Evolutionary conservation across 2,329 filamentous ascomycete genomes (phyloP), one percentile per base, ranked within the genome.

Genomic region (Fusarium foetens): DNA sequence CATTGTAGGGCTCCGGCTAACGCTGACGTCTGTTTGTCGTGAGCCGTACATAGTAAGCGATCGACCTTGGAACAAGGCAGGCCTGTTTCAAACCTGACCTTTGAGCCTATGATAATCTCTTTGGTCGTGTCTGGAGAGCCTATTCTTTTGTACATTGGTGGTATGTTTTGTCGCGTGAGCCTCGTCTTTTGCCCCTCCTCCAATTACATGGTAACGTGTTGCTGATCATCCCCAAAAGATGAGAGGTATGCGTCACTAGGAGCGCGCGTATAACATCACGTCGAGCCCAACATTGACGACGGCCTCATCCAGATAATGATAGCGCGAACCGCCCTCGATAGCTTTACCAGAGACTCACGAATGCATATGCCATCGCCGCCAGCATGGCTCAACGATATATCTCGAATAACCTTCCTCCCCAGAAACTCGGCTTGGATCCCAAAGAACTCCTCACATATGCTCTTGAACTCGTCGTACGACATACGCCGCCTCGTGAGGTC

Each of bases 391-490:
- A 74, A 43, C 74, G 78, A 68, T 81, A 81, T 69, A 79, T 84
- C 41, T 72, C 78, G 21, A 83, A 81, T 54, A 72, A 80, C 57
- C 71, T 80, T 27, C 75, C 80, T 11, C 70, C 77, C 41, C 79
- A 81, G 57, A 69, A 70, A 25, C 53, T 81, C 41, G 66, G 70
- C 17, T 74, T 74, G 4, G 64, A 81, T 21, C 77, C 80, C 1
- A 66, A 68, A 5, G 67, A 72, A 27, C 75, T 82, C 23, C 76
- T 84, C 45, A 72, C 64, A 23, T 76, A 77, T 25, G 79, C 81
- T 4, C 76, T 85, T 25, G 79, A 83, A 36, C 77, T 81, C 27
- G 78, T 84, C 42, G 68, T 85, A 51, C 70, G 74, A 55, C 76
- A 74, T 49, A 79, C 78, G 23, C 83, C 83, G 5, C 84, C 83